phyloP scores from a whole-genome alignment of 164 flowering plant genomes.

The Malania oleifera region DNA sequence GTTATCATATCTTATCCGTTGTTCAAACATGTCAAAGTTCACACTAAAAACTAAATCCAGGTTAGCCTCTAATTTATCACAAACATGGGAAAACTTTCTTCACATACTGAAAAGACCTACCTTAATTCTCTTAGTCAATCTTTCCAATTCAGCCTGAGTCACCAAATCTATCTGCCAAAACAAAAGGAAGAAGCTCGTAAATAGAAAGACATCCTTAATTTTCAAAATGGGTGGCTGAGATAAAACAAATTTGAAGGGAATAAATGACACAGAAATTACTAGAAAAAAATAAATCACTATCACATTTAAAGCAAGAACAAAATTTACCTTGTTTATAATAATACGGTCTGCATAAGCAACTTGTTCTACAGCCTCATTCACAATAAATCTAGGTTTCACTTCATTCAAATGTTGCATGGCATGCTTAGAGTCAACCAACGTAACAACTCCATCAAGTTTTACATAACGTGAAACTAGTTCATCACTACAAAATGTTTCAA shows the following conservation, averaged over 20 bases:
- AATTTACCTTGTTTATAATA: constrained; percentile 75
- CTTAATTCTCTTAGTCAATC: constrained; percentile 58
- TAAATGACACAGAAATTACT: background rate
- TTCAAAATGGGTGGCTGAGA: background rate
- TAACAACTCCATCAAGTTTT: constrained; percentile 96
- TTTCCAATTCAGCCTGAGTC: constrained; percentile 53
- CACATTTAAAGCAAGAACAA: background rate
- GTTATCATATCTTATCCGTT: too few relatives aligned
- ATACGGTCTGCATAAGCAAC: constrained; percentile 98
- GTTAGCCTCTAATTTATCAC: too few relatives aligned
- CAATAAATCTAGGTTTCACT: constrained; percentile 96
- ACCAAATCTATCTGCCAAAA: constrained; percentile 80
- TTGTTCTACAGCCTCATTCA: constrained; percentile 96
- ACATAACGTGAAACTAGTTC: constrained; percentile 74
- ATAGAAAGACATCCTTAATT: background rate
- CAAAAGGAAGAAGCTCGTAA: background rate
- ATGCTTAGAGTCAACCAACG: constrained; percentile 91
- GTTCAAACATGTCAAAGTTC: too few relatives aligned
- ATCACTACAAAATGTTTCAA: constrained; percentile 87
- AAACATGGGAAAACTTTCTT: background rate
- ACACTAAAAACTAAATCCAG: too few relatives aligned
- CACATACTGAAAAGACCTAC: constrained; percentile 24
- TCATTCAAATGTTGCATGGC: constrained; percentile 81
- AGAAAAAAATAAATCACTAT: background rate
- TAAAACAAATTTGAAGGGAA: background rate